A percentile compares a stretch with the other conserved stretches of the same genome.
These are phyloP conservation scores for Nemania abortiva DNA, from an alignment of 2,329 filamentous ascomycete genomes.

Conservation along the genomic window DNA sequence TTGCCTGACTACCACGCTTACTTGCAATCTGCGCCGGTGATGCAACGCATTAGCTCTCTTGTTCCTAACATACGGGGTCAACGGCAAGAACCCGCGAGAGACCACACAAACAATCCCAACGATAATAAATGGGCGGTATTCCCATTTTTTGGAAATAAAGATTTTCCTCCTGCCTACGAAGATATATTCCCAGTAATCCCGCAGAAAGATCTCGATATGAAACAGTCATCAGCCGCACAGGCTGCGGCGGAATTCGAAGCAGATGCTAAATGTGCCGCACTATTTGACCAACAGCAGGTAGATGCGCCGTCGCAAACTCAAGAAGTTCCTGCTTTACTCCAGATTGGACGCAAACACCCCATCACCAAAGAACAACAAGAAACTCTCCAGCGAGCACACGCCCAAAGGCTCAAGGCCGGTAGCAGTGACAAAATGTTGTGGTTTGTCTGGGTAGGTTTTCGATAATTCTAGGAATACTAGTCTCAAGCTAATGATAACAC, in stretches of 20 bases:
- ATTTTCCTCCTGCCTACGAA: constrained; percentile 79
- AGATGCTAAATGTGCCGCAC: constrained; percentile 66
- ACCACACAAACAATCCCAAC: constrained; percentile 57
- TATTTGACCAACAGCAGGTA: constrained; percentile 63
- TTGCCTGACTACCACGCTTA: constrained; percentile 80
- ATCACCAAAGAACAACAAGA: constrained; percentile 75
- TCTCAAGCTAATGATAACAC: constrained; percentile 37
- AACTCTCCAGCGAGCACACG: constrained; percentile 70
- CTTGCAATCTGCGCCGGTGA: constrained; percentile 68
- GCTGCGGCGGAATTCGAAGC: constrained; percentile 70
- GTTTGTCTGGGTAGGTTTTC: constrained; percentile 71
- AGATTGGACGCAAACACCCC: constrained; percentile 72
- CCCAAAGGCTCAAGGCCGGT: constrained; percentile 72
- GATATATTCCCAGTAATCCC: constrained; percentile 85
- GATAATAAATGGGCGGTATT: constrained; percentile 77
- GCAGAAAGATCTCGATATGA: constrained; percentile 63
- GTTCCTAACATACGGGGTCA: constrained; percentile 72
- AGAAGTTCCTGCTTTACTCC: constrained; percentile 60
- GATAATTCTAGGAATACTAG: neutral
- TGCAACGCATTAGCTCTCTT: constrained; percentile 78
- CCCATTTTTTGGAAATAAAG: constrained; percentile 61
- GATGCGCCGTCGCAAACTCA: constrained; percentile 44
- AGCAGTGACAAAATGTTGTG: constrained; percentile 75
- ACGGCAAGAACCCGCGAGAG: constrained; percentile 62
- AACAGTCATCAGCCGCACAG: constrained; percentile 68